These are phyloP conservation scores for Rhododendron ferrugineum DNA, from an alignment of 148 eudicot species.

Conservation along the genomic window DNA sequence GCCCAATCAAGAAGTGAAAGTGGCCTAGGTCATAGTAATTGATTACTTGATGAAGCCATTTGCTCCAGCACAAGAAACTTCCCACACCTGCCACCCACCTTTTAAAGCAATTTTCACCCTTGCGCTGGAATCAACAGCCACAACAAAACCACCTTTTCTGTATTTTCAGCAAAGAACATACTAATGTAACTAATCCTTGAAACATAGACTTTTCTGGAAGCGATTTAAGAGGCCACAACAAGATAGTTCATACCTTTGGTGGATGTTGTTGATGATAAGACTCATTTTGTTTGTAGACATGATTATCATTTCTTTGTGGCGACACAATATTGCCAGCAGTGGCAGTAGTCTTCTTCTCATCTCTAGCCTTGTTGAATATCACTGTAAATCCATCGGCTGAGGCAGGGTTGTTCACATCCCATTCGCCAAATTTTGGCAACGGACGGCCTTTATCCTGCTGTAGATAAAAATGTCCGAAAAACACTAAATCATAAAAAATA, in stretches of 20 bases:
- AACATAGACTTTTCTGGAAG: neutral
- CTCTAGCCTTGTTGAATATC: conserved; percentile 21
- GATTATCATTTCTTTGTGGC: conserved; percentile 11
- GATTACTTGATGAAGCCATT: neutral
- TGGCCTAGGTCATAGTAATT: neutral
- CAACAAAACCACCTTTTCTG: conserved; percentile 22
- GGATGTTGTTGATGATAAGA: neutral
- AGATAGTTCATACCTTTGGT: conserved; percentile 3
- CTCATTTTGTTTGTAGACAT: conserved; percentile 2
- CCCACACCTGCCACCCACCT: neutral
- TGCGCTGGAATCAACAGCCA: neutral
- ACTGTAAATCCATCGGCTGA: conserved; percentile 20
- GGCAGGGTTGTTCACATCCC: conserved; percentile 24
- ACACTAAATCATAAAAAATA: neutral
- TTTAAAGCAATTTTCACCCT: neutral
- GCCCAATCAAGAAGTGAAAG: neutral
- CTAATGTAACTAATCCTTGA: neutral
- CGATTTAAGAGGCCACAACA: neutral
- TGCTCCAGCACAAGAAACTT: neutral
- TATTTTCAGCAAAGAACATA: neutral
- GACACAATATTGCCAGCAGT: neutral
- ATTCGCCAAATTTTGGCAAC: conserved; percentile 24
- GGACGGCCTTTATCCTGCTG: conserved; percentile 17
- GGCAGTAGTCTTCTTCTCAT: conserved; percentile 13
- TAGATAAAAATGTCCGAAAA: neutral